Base-by-base conservation (phyloP, 2,329 filamentous ascomycete species). In the Aspergillus tamarii region DNA sequence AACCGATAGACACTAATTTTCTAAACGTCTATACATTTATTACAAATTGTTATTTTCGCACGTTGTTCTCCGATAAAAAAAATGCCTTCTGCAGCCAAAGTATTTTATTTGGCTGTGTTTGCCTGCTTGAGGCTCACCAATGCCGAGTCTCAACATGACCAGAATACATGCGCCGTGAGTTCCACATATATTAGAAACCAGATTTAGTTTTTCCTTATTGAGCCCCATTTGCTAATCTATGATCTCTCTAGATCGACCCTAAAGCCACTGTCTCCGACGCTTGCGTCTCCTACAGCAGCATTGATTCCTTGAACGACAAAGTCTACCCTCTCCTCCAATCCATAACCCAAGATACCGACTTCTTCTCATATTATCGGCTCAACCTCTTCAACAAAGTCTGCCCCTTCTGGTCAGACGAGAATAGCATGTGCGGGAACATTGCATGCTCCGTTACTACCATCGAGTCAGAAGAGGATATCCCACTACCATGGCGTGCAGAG, bases 291-390 rank as follows among this genome's bases (percentile, higher is more conserved):
- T 99, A 96, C 80, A 89, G 90, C 61, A 93, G 92, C 43, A 90
- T 99, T 78, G 94, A 99, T 75, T 83, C 84, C 46, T 84, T 99
- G 60, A 99, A 98, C 80, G 80, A 84, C 69, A 86, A 88, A 64
- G 84, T 97, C 66, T 89, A 90, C 71, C 91, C 93, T 21, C 87
- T 89, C 59, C 82, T 99, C 70, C 87, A 92, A 72, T 90, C 92
- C 61, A 87, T 99, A 53, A 96, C 93, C 0, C 88, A 88, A 71
- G 88, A 91, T 59, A 96, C 94, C 77, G 95, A 99, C 80, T 99
- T 97, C 85, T 99, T 99, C 81, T 94, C 94, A 59, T 93, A 98
- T 80, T 99, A 98, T 82, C 90, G 95, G 63, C 83, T 99, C 53
- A 98, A 97, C 77, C 86, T 99, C 23, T 99, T 93, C 80, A 91